Evolutionary conservation across 805 yeast genomes (phyloP).

Genomic region (Ogataea polymorpha): DNA sequence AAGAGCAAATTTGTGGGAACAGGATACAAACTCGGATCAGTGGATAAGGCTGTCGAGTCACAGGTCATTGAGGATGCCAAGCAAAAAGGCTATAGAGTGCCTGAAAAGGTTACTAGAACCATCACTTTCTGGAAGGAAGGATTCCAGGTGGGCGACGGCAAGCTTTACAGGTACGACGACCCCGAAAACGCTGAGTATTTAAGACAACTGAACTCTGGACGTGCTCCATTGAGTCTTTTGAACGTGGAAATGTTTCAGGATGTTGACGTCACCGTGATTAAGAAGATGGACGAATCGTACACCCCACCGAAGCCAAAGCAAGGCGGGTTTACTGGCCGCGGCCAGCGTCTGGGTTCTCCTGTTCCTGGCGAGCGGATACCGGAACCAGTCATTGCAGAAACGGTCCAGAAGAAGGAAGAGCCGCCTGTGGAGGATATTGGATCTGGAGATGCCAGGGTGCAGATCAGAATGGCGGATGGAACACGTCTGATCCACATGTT

Average conservation of each 20-base stretch:
- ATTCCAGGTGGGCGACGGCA: constrained; percentile 91
- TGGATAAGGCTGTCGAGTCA: constrained; percentile 36
- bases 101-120: constrained; percentile 64
- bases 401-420: constrained; percentile 5
- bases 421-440: constrained; percentile 19
- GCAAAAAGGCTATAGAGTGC: constrained; percentile 11
- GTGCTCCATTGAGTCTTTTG: constrained; percentile 83
- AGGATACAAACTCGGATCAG: constrained; percentile 52
- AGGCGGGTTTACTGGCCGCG: constrained; percentile 71
- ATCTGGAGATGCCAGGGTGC: constrained; percentile 65
- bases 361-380: constrained; percentile 63
- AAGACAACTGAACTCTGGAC: constrained; percentile 78
- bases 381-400: constrained; percentile 20
- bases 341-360: constrained; percentile 86
- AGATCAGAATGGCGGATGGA: constrained; percentile 83
- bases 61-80: constrained; percentile 29
- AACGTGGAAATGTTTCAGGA: constrained; percentile 88
- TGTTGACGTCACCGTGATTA: constrained; percentile 85
- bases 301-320: constrained; percentile 44
- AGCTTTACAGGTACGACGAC: constrained; percentile 82
- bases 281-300: constrained; percentile 78
- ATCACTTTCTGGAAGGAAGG: constrained; percentile 97
- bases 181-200: constrained; percentile 80
- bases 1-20: constrained; percentile 42
- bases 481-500: constrained; percentile 63